Percentiles rank a stretch among this genome's conserved stretches.
Conservation (phyloP, 257 asterid genomes). For the Salvia miltiorrhiza region DNA sequence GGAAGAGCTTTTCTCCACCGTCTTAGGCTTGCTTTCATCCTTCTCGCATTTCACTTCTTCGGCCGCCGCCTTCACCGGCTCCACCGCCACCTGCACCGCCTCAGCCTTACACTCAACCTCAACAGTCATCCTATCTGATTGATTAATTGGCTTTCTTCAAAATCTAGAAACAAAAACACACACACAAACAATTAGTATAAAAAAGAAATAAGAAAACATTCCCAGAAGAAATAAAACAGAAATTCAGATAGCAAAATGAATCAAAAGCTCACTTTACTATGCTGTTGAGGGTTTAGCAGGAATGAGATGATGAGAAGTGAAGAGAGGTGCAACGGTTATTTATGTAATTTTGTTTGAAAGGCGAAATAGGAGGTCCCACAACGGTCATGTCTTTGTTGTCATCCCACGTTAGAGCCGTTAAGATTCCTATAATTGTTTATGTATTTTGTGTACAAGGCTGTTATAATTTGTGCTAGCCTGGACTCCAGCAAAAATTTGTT, state of each 20-base stretch:
- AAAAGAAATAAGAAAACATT: neutral
- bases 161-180: neutral
- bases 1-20: constrained; percentile 61
- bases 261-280: constrained; percentile 23
- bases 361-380: constrained; percentile 37
- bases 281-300: neutral
- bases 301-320: constrained; percentile 5
- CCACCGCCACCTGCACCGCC: constrained; percentile 38
- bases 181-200: neutral
- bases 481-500: constrained; percentile 41
- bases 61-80: constrained; percentile 26
- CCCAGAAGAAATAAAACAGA: neutral
- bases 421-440: constrained; percentile 25
- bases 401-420: constrained; percentile 77
- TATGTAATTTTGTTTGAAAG: constrained; percentile 23
- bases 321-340: constrained; percentile 32
- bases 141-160: neutral
- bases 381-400: constrained; percentile 63
- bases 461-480: constrained; percentile 38
- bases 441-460: neutral
- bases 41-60: constrained; percentile 37
- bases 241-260: neutral
- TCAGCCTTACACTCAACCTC: constrained; percentile 45
- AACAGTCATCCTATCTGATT: constrained; percentile 43
- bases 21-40: constrained; percentile 31